Percentiles rank a stretch among this genome's conserved stretches.
Conservation (phyloP, 768 basidiomycete genomes). For the Panellus pusillus region DNA sequence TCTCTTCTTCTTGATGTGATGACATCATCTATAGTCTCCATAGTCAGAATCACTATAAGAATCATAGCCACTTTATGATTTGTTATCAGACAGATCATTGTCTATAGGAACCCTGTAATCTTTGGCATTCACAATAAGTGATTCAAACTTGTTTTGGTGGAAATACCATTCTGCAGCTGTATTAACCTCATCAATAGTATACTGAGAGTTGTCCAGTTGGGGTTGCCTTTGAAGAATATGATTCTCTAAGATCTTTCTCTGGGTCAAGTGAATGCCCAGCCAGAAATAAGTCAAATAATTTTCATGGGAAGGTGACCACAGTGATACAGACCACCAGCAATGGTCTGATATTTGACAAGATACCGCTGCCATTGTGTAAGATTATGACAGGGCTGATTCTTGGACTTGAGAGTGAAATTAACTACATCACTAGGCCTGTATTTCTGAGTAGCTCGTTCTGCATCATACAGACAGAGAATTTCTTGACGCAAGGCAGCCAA, state of each 20-base stretch:
- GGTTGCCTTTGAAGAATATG: background rate
- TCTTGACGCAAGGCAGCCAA: conserved; percentile 4
- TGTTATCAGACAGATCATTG: background rate
- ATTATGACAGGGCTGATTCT: background rate
- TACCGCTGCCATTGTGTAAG: conserved; percentile 16
- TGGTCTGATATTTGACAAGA: conserved; percentile 5
- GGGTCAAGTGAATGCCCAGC: conserved; percentile 5
- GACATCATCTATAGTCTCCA: background rate
- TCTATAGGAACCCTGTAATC: conserved; percentile 5
- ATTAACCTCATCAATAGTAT: background rate
- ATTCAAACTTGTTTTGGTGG: background rate
- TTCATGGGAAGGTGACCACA: background rate
- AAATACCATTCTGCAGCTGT: conserved; percentile 8
- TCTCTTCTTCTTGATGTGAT: background rate
- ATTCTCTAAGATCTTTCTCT: background rate
- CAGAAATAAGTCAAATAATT: conserved; percentile 10
- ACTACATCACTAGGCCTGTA: conserved; percentile 7
- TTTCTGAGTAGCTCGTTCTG: background rate
- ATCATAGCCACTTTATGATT: background rate
- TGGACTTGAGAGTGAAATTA: background rate
- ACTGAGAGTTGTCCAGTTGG: background rate
- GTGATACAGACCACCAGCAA: conserved; percentile 8
- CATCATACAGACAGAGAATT: conserved; percentile 13
- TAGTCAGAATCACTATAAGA: background rate
- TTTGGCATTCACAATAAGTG: background rate